Base-by-base conservation (phyloP, 1,139 yeast species). In the Debaryomycetaceae sp. region DNA sequence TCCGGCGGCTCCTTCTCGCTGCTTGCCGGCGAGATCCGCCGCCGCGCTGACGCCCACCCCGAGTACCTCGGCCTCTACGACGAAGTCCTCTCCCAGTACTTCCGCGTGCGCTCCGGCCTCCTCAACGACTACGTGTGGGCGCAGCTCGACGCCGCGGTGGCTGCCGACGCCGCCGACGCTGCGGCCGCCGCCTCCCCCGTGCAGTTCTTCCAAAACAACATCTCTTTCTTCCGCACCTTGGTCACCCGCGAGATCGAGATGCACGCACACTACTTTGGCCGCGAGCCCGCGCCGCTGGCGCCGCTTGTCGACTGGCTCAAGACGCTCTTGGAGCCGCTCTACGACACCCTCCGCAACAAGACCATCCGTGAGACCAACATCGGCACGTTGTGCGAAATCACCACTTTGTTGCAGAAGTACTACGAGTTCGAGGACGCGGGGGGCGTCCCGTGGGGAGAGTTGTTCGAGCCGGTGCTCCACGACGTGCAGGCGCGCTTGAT, bases 401-500 rank as follows among this genome's bases (percentile, higher is more conserved):
- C 91, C 1, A 71, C 84, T 1, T 57, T 86, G 18, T 60, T 89
- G 18, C 82, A 79, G 39, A 76, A 79, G 39, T 79, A 78, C 41
- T 77, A 77, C 43, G 86, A 82, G 38, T 71, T 71, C 42, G 85
- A 78, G 30, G 37, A 38, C 7, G 42, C 36, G 15, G 28, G 28
- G 6, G 12, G 12, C 4, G 56, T 75, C 12, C 67, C 75, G 39
- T 69, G 70, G 37, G 83, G 81, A 9, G 66, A 65, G 27, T 59
- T 85, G 4, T 80, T 84, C 43, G 75, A 74, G 37, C 88, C 95
- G 0, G 71, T 88, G 9, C 55, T 83, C 16, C 76, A 77, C 36
- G 95, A 84, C 45, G 75, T 81, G 1, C 96, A 89, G 53, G 70
- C 86, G 2, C 64, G 96, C 36, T 62, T 89, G 26, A 79, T 86